Percentiles rank a stretch among this genome's conserved stretches.
These are phyloP conservation scores for Tetradesmus obliquus DNA, from an alignment of 139 green algal genomes.

Conservation along the genomic window DNA sequence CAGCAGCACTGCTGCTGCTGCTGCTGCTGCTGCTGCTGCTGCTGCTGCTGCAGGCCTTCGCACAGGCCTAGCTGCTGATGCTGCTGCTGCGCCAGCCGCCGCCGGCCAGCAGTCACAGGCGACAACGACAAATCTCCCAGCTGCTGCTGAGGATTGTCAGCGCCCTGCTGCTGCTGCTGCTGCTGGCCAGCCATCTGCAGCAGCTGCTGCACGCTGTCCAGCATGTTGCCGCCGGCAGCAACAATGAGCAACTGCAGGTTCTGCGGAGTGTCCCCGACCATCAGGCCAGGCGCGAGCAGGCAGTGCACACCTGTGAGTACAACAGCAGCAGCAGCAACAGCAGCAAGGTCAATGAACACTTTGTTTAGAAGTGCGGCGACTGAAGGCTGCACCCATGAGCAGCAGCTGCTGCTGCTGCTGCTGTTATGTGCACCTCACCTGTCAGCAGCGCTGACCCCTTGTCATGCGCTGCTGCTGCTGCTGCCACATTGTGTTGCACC, in stretches of 20 bases:
- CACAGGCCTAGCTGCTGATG: neutral
- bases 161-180: neutral
- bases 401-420: no score
- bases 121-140: neutral
- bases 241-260: constrained; percentile 1
- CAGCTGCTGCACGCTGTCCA: constrained; percentile 26
- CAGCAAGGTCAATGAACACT: neutral
- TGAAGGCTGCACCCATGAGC: no score
- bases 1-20: neutral
- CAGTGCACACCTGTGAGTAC: constrained; percentile 18
- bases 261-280: neutral
- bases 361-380: no score
- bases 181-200: constrained; percentile 17
- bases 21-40: constrained; percentile 3
- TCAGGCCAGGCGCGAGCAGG: constrained; percentile 10
- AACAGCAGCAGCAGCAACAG: neutral
- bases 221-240: neutral
- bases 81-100: neutral
- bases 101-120: neutral
- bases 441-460: neutral
- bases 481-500: no score
- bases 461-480: no score
- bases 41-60: neutral
- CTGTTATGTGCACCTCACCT: neutral
- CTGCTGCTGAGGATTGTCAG: neutral